Evolutionary conservation across 495 filamentous ascomycete species (phyloP), one percentile per base, ranked within the genome.

Genomic region (Chaetomidium leptoderma): DNA sequence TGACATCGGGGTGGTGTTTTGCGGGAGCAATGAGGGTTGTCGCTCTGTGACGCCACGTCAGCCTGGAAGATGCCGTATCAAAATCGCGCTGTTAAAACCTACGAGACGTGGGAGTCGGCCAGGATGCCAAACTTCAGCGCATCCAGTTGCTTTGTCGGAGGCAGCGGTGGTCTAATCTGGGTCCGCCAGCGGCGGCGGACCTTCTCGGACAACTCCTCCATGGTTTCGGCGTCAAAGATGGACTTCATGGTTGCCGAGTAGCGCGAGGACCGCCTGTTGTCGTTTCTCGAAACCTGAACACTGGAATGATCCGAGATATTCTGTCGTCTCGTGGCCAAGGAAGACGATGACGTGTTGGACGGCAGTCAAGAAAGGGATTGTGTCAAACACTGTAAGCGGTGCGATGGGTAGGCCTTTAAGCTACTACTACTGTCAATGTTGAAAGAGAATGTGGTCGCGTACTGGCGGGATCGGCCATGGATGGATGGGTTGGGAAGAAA

Each of bases 1-100:
- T 72, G 29, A 85, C 80, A 44, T 84, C 83, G 0, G 83, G 73
- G 60, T 87, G 84, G 7, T 73, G 72, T 49, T 71, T 77, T 7
- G 84, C 82, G 0, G 85, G 81, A n/a, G 52, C 60, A 35, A 86
- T 81, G 11, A 88, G 53, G 10, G 81, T 71, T 2, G 66, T n/a
- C 1, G 81, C 78, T 7, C 83, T 86, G 51, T 56, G 45, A 36
- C 23, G 35, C 21, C 10, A 27, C 13, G 47, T 59, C 17, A 61
- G 57, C 29, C 54, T 36, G 27, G 29, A 1, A 6, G 6, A 19
- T 14, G 8, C 14, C 8, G n/a, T n/a, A n/a, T n/a, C n/a, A n/a
- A 33, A 27, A 13, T 3, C 1, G 14, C 6, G 16, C 14, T 24
- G 40, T 5, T 10, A 0, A 45, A 21, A 63, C 70, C 66, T 59